Conservation (phyloP, 1,284 basidiomycete genomes). For the Sphagnurus paluster region DNA sequence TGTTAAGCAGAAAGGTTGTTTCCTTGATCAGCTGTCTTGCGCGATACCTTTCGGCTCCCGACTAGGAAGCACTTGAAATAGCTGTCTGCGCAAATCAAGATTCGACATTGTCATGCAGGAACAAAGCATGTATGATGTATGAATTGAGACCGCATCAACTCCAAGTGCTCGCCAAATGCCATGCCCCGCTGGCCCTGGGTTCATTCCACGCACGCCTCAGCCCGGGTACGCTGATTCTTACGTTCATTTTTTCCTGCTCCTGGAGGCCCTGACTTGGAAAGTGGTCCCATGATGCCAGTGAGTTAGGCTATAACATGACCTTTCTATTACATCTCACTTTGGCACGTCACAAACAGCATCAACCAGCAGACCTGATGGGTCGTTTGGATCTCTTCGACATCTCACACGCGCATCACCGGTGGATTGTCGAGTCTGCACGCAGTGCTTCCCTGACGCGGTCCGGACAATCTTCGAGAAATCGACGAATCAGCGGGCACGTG, state of each 20-base stretch:
- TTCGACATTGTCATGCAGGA: constrained; percentile 5
- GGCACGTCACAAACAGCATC: constrained; percentile 9
- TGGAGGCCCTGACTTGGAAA: constrained; percentile 10
- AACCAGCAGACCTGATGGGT: background rate
- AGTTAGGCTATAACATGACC: background rate
- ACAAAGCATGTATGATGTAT: background rate
- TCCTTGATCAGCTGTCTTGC: background rate
- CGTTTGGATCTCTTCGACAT: too few species aligned
- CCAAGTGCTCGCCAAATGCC: too few species aligned
- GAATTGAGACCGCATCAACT: constrained; percentile 5
- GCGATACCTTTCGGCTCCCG: background rate
- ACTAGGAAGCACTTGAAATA: background rate
- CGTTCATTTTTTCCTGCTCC: background rate
- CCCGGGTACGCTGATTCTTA: constrained; percentile 2
- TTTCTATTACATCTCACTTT: constrained; percentile 6
- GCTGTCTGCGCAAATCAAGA: constrained; percentile 4
- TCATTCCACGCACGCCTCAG: constrained; percentile 7
- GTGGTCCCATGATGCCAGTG: constrained; percentile 10
- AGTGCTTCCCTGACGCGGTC: constrained; percentile 6
- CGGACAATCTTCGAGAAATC: constrained; percentile 5
- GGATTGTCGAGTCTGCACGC: too few species aligned
- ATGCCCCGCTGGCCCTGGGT: constrained; percentile 4
- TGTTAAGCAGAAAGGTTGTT: background rate
- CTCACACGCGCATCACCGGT: too few species aligned
- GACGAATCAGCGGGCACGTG: constrained; percentile 18